phyloP scores from a whole-genome alignment of 164 flowering plant species.

The Nymphaea thermarum region DNA sequence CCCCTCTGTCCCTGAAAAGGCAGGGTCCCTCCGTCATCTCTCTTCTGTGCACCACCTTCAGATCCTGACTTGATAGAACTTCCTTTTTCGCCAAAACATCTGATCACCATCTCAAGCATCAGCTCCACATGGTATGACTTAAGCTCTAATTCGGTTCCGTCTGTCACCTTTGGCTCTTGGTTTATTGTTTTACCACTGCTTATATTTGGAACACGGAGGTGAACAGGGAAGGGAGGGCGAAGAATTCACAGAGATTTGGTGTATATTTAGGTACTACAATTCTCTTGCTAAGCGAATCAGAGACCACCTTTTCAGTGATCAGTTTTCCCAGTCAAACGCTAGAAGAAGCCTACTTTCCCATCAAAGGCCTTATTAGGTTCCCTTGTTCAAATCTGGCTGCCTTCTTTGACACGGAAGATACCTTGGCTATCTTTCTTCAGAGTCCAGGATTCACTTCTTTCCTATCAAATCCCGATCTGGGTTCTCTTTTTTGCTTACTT shows the following conservation, averaged over 20 bases:
- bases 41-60: too few species aligned
- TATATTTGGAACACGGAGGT: too few species aligned
- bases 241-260: too few species aligned
- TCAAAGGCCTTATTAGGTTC: neutral
- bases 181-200: too few species aligned
- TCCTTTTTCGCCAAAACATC: neutral
- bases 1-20: too few species aligned
- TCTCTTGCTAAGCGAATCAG: neutral
- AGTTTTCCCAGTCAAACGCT: neutral
- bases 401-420: neutral
- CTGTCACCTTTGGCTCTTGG: neutral
- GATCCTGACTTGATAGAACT: too few species aligned
- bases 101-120: neutral
- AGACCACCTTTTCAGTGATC: neutral
- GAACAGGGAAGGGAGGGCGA: too few species aligned
- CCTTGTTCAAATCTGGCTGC: neutral
- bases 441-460: neutral
- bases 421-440: neutral
- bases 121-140: neutral
- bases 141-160: neutral
- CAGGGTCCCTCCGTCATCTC: too few species aligned
- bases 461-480: conserved; percentile 7
- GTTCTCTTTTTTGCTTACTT: neutral
- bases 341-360: too few species aligned
- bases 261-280: neutral